phyloP scores from a whole-genome alignment of 1,284 basidiomycete species.

The Microbotryum lychnidis-dioicae region DNA sequence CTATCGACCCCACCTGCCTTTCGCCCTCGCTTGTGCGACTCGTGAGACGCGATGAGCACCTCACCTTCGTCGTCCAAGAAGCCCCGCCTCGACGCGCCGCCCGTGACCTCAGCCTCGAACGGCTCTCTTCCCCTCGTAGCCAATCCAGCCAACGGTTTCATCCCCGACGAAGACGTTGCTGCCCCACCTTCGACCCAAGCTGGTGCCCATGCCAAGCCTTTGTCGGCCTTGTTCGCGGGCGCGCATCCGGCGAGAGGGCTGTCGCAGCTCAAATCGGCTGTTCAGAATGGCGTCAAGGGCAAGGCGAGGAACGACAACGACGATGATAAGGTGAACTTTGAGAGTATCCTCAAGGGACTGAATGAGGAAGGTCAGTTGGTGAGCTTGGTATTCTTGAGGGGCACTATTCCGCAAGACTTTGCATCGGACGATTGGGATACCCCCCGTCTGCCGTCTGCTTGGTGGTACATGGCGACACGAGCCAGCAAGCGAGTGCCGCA shows the following conservation, averaged over 20 bases:
- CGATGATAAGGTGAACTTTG: constrained; percentile 24
- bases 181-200: constrained; percentile 27
- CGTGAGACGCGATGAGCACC: not conserved
- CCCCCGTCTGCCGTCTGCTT: too few relatives aligned
- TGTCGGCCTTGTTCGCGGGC: constrained; percentile 20
- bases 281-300: constrained; percentile 4
- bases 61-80: too few relatives aligned
- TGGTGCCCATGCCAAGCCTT: constrained; percentile 30
- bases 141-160: too few relatives aligned
- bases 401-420: too few relatives aligned
- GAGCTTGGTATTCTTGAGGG: not conserved
- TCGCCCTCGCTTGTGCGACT: not conserved
- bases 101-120: too few relatives aligned
- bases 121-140: too few relatives aligned
- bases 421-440: too few relatives aligned
- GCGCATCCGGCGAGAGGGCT: constrained; percentile 1
- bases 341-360: constrained; percentile 21
- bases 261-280: not conserved
- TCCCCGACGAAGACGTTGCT: constrained; percentile 30
- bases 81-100: too few relatives aligned
- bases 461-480: too few relatives aligned
- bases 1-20: not conserved
- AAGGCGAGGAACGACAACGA: constrained; percentile 23
- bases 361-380: constrained; percentile 26
- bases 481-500: too few relatives aligned